A percentile compares a stretch with the other conserved stretches of the same genome.
Conservation (phyloP, 805 yeast genomes). For the Candida vartiovaarae region DNA sequence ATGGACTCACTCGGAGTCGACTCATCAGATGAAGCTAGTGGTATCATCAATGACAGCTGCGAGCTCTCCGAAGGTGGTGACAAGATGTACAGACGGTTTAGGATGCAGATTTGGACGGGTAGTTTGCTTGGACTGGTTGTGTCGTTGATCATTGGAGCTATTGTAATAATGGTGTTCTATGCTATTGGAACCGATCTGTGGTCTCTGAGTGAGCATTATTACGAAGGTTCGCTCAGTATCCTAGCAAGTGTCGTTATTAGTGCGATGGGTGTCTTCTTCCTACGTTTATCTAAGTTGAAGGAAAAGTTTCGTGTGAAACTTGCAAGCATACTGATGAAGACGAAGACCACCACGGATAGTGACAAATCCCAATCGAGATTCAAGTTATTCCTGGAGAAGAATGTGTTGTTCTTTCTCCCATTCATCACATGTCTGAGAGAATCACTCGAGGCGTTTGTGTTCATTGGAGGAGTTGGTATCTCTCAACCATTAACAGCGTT, state of each 20-base stretch:
- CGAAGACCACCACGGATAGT: constrained; percentile 1
- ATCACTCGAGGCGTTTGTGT: constrained; percentile 88
- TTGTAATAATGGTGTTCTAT: constrained; percentile 65
- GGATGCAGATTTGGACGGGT: constrained; percentile 76
- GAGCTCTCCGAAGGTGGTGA: constrained; percentile 22
- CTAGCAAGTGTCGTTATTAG: constrained; percentile 76
- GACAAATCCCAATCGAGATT: constrained; percentile 19
- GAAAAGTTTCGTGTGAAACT: constrained; percentile 71
- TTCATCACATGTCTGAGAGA: constrained; percentile 83
- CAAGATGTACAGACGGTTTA: constrained; percentile 36
- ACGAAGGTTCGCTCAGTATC: constrained; percentile 82
- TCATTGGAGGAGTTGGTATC: constrained; percentile 82
- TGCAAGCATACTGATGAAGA: constrained; percentile 32
- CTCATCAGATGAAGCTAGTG: neutral
- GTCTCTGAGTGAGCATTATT: constrained; percentile 80
- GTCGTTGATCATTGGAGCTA: constrained; percentile 67
- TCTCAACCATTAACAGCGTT: constrained; percentile 60
- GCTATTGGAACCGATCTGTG: constrained; percentile 77
- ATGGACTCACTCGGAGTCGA: neutral
- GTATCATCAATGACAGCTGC: neutral
- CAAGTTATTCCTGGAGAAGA: constrained; percentile 41
- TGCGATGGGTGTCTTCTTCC: constrained; percentile 77
- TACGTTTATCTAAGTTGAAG: constrained; percentile 74
- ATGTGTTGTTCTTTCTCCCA: constrained; percentile 72
- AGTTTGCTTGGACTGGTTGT: constrained; percentile 63